phyloP scores from a whole-genome alignment of 306 rosid genomes.

The Glycyrrhiza uralensis region DNA sequence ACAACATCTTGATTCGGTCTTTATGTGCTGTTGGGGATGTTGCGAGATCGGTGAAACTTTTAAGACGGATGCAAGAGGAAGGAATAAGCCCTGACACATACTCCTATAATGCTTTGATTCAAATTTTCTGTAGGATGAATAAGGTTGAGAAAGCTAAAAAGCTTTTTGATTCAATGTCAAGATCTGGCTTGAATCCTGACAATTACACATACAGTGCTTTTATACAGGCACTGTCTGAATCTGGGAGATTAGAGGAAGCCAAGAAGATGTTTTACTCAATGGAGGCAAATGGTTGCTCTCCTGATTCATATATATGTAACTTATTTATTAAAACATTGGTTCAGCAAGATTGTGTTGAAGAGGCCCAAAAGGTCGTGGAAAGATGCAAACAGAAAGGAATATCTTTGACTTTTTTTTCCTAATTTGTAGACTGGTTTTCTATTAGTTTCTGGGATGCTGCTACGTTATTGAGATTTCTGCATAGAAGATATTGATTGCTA shows the following conservation, averaged over 20 bases:
- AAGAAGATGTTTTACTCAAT: slow-evolving; percentile 63
- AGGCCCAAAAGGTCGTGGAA: slow-evolving; percentile 50
- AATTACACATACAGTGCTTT: slow-evolving; percentile 60
- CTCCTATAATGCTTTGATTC: slow-evolving; percentile 70
- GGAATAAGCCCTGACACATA: slow-evolving; percentile 69
- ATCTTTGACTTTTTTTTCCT: slow-evolving; percentile 31
- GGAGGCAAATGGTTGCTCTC: slow-evolving; percentile 60
- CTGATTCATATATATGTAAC: slow-evolving; percentile 57
- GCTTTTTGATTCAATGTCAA: slow-evolving; percentile 53
- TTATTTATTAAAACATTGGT: slow-evolving; percentile 45
- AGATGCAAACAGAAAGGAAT: slow-evolving; percentile 41
- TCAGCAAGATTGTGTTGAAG: slow-evolving; percentile 34
- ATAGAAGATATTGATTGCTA: slow-evolving; percentile 12
- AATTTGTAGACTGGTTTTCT: slow-evolving; percentile 8
- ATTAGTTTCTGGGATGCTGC: slow-evolving; percentile 10
- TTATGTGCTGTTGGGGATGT: slow-evolving; percentile 58
- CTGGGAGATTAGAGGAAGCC: slow-evolving; percentile 63
- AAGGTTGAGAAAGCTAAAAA: slow-evolving; percentile 64
- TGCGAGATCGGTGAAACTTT: slow-evolving; percentile 47
- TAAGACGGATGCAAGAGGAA: slow-evolving; percentile 60
- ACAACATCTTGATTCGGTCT: slow-evolving; percentile 73
- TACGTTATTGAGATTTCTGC: slow-evolving; percentile 1
- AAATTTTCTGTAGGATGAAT: slow-evolving; percentile 49
- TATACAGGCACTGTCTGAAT: slow-evolving; percentile 49
- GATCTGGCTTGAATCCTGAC: slow-evolving; percentile 61